Evolutionary conservation across 495 filamentous ascomycete species (phyloP).

Genomic region (Penicillium argentinense): DNA sequence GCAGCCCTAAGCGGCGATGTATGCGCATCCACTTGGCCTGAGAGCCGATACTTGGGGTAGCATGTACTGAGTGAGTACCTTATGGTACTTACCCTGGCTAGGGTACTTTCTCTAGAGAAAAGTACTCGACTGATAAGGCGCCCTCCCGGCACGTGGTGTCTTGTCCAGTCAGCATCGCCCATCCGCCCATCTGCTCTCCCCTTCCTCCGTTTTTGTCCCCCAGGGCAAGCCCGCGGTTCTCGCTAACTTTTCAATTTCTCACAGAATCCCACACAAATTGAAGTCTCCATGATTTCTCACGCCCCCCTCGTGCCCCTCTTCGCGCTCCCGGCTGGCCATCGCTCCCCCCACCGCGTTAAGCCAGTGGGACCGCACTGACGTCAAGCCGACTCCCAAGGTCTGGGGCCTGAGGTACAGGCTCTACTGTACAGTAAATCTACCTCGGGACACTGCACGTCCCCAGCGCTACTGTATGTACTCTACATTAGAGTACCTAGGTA

Average conservation of each 20-base stretch:
- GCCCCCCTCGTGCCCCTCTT: not conserved
- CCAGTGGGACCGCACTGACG: constrained; percentile 16
- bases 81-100: not conserved
- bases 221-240: not conserved
- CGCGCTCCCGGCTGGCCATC: too few relatives aligned
- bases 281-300: not conserved
- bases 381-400: constrained; percentile 6
- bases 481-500: too few relatives aligned
- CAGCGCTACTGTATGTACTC: too few relatives aligned
- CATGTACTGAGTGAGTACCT: too few relatives aligned
- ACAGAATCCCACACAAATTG: constrained; percentile 1
- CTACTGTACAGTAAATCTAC: not conserved
- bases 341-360: too few relatives aligned
- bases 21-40: too few relatives aligned
- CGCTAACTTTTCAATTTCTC: constrained; percentile 3
- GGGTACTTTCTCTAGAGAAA: too few relatives aligned
- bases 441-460: too few relatives aligned
- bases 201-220: not conserved
- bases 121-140: constrained; percentile 17
- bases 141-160: constrained; percentile 14
- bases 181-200: not conserved
- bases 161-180: not conserved
- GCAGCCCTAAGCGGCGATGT: not conserved
- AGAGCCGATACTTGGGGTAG: not conserved
- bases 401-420: too few relatives aligned